Evolutionary conservation across 176 grass and related monocot species (phyloP).

Genomic region (Chrysopogon serrulatus): DNA sequence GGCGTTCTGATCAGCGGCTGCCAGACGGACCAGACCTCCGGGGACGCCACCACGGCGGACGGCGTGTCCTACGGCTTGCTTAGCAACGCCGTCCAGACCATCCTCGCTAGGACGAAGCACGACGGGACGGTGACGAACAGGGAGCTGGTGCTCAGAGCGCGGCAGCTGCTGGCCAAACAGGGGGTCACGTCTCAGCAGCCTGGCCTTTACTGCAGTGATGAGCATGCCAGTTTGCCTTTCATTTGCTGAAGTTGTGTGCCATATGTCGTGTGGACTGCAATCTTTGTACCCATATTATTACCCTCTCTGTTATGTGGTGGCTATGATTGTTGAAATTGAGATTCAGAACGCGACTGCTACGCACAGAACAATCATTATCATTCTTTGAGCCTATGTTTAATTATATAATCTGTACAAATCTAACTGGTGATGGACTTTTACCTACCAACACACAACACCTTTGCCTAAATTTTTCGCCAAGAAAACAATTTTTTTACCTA

Average conservation of each 20-base stretch:
- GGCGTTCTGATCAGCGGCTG: slow-evolving; percentile 86
- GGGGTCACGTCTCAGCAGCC: slow-evolving; percentile 49
- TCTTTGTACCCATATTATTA: background rate
- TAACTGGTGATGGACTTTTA: background rate
- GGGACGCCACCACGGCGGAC: slow-evolving; percentile 44
- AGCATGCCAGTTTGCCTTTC: slow-evolving; percentile 46
- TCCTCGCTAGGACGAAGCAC: slow-evolving; percentile 29
- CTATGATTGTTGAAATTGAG: background rate
- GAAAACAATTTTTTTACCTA: background rate
- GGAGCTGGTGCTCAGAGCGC: slow-evolving; percentile 57
- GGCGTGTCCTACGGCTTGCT: slow-evolving; percentile 75
- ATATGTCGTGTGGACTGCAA: background rate
- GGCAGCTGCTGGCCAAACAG: slow-evolving; percentile 49
- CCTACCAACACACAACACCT: background rate
- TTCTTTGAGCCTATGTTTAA: background rate
- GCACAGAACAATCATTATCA: background rate
- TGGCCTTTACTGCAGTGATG: slow-evolving; percentile 78
- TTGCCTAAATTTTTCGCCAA: background rate
- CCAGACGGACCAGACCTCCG: slow-evolving; percentile 86
- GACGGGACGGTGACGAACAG: slow-evolving; percentile 40
- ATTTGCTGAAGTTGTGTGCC: slow-evolving; percentile 37
- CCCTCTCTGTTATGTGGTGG: background rate
- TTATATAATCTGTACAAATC: background rate
- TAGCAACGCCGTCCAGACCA: slow-evolving; percentile 73
- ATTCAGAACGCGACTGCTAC: background rate